Percentiles rank a stretch among this genome's conserved stretches.
These are phyloP conservation scores for Sisymbrium altissimum DNA, from an alignment of 345 rosid species.

Conservation along the genomic window DNA sequence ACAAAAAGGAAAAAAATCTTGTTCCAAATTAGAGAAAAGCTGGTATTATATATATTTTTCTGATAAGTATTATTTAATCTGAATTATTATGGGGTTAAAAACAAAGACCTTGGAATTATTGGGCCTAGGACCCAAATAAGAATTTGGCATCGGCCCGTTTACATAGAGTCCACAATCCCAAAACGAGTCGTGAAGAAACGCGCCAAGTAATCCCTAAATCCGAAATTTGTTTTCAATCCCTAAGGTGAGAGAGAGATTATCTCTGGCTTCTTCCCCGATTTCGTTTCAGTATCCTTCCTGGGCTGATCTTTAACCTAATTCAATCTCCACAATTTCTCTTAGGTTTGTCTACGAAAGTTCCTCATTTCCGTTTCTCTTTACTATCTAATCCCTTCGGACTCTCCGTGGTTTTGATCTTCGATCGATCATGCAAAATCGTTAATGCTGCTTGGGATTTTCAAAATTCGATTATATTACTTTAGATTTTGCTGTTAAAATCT, in stretches of 20 bases:
- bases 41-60: neutral
- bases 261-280: neutral
- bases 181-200: constrained; percentile 8
- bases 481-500: no score
- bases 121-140: constrained; percentile 5
- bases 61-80: no score
- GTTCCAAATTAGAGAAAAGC: neutral
- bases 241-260: neutral
- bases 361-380: neutral
- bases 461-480: no score
- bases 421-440: no score
- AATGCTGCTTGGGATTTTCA: no score
- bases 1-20: neutral
- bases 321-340: neutral
- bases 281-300: constrained; percentile 10
- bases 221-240: no score
- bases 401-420: no score
- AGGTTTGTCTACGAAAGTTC: constrained; percentile 4
- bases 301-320: neutral
- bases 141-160: neutral
- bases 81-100: no score
- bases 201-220: constrained; percentile 29
- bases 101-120: neutral
- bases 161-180: neutral
- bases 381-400: no score